Evolutionary conservation across 139 green algal species (phyloP).

Genomic region (Astrephomene gubernaculifera): DNA sequence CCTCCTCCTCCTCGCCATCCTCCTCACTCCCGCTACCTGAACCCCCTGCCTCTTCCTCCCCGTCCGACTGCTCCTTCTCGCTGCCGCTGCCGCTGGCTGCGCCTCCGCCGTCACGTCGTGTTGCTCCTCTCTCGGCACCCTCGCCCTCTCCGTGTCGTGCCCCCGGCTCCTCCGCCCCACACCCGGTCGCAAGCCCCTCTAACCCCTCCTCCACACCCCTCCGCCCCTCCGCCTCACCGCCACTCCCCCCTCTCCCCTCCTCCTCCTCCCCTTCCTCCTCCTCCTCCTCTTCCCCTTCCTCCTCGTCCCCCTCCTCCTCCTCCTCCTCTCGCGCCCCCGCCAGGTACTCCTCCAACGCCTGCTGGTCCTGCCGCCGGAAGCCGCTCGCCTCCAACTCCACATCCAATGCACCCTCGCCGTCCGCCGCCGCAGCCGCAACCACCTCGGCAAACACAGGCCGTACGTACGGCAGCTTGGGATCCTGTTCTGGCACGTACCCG

Average conservation of each 20-base stretch:
- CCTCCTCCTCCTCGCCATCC: neutral
- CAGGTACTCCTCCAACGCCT: slow-evolving; percentile 44
- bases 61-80: neutral
- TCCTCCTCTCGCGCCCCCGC: slow-evolving; percentile 6
- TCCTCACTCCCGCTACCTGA: neutral
- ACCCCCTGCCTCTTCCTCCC: neutral
- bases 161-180: neutral
- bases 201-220: neutral
- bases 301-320: slow-evolving; percentile 4
- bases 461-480: slow-evolving; percentile 67
- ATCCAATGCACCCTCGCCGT: slow-evolving; percentile 57
- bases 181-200: neutral
- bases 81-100: neutral
- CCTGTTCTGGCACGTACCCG: slow-evolving; percentile 71
- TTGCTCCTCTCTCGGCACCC: neutral
- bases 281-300: slow-evolving; percentile 20
- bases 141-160: no score
- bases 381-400: slow-evolving; percentile 74
- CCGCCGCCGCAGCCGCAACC: slow-evolving; percentile 9
- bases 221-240: neutral
- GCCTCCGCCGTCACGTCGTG: neutral
- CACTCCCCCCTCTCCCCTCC: slow-evolving; percentile 1
- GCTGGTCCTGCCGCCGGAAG: slow-evolving; percentile 73
- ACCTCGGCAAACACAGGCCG: slow-evolving; percentile 63
- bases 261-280: neutral